These are phyloP conservation scores for Chlamydomonas schloesseri DNA, from an alignment of 139 green algal genomes.

Conservation along the genomic window DNA sequence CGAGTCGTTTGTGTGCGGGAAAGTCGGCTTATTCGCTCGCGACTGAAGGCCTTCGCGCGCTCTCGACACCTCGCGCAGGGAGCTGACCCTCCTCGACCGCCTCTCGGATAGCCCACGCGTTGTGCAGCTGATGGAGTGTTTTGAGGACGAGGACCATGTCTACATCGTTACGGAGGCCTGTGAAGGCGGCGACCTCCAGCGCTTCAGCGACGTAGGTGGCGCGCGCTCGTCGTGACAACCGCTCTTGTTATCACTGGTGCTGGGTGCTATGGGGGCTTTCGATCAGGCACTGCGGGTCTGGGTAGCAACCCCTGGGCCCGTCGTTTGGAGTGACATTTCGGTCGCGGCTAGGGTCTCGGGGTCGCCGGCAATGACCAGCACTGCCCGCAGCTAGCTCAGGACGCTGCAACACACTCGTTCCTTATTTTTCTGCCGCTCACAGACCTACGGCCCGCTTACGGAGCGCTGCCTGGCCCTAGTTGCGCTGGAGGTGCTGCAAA, in stretches of 20 bases:
- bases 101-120: constrained; percentile 46
- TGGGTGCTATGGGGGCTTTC: too few species aligned
- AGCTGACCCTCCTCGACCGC: constrained; percentile 53
- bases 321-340: too few species aligned
- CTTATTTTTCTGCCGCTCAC: neutral
- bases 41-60: too few species aligned
- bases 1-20: too few species aligned
- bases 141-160: constrained; percentile 58
- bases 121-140: constrained; percentile 63
- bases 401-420: too few species aligned
- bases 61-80: constrained; percentile 10
- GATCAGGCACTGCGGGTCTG: too few species aligned
- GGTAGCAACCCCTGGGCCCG: too few species aligned
- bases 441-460: constrained; percentile 43
- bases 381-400: neutral
- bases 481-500: constrained; percentile 55
- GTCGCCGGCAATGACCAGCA: too few species aligned
- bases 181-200: constrained; percentile 67
- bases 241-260: too few species aligned
- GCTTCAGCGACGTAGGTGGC: constrained; percentile 55
- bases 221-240: too few species aligned
- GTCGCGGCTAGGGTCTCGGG: too few species aligned
- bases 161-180: constrained; percentile 68
- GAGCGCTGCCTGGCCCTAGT: constrained; percentile 54
- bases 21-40: too few species aligned